Evolutionary conservation across 768 basidiomycete species (phyloP), one percentile per base, ranked within the genome.

Genomic region (Lentinula detonsa): DNA sequence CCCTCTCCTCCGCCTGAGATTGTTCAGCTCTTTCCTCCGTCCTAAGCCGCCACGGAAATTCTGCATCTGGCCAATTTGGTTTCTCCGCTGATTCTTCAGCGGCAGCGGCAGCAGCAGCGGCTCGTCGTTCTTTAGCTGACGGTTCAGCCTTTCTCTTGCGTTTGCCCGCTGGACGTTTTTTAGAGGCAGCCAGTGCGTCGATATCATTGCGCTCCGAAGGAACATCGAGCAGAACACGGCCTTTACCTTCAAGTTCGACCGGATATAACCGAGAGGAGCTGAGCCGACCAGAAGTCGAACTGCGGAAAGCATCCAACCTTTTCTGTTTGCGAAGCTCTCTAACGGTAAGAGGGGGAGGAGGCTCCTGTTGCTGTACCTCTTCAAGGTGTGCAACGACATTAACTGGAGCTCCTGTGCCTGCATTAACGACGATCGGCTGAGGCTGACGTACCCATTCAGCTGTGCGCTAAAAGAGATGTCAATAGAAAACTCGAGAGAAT

Each of bases 21-120:
- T 77, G 64, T 53, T 85, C 82, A 23, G 75, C 74, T 35, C 81
- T 78, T 68, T 86, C 81, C 63, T 83, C 78, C n/a, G 75, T 77
- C 58, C 85, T 77, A 64, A 86, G 68, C 53, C 81, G 81, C 91
- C 91, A 93, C 21, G 91, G 91, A 67, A 91, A 92, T 71, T 85
- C 85, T 7, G 76, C 65, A 66, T 93, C 91, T 6, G 86, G 87
- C 91, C 91, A 93, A 67, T 90, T 86, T 9, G 90, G 88, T 57
- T 73, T 80, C 39, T 82, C 80, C 1, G 69, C 52, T 4, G 68
- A 64, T n/a, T 72, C 72, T 40, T 77, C 78, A 18, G 68, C 65
- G 5, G 62, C 65, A 45, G 64, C 66, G 51, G 65, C 58, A 49
- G 60, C 61, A 4, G 68, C 67, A 1, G 65, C 60, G 0, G 66